Evolutionary conservation across 495 filamentous ascomycete genomes (phyloP), one percentile per base, ranked within the genome.

Genomic region (Cercophora sp.): DNA sequence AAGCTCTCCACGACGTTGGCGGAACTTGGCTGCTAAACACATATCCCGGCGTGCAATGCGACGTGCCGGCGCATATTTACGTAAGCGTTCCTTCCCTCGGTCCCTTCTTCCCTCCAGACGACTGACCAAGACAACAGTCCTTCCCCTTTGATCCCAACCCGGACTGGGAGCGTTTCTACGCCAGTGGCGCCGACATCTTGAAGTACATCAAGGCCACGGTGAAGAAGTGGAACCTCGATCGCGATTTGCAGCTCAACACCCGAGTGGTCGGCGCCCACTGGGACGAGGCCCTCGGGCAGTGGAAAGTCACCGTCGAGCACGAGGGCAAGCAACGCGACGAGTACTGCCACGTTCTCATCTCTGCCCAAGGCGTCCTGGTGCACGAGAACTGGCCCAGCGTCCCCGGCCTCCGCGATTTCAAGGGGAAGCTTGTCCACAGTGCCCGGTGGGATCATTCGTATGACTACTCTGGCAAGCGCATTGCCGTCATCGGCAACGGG

Each of bases 1-100:
- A 86, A 56, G 85, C 85, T 67, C 85, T 85, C 40, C 60, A 59
- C 1, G 77, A 78, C 32, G 64, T 84, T 29, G 78, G 79, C 26
- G 82, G 83, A 0, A 83, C 82, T 1, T 86, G 82, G 43, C 16
- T 47, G 43, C 25, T 47, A n/a, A 47, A 47, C 25, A 47, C 43
- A 9, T 47, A 47, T 10, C 43, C 43, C 25, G 43, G 43, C 10
- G 75, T 81, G 72, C 39, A 54, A 26, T 59, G 62, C 34, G 35
- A 55, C 16, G 26, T 55, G 8, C 23, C 44, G 1, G 48, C 57
- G 5, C 57, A 59, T 26, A 59, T 56, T 23, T 59, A 59, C 26
- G n/a, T n/a, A n/a, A n/a, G n/a, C n/a, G n/a, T n/a, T n/a, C n/a
- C n/a, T n/a, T n/a, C n/a, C n/a, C n/a, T n/a, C n/a, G n/a, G n/a